phyloP scores from a whole-genome alignment of 208 protist genomes.

The Naegleria lovaniensis region DNA sequence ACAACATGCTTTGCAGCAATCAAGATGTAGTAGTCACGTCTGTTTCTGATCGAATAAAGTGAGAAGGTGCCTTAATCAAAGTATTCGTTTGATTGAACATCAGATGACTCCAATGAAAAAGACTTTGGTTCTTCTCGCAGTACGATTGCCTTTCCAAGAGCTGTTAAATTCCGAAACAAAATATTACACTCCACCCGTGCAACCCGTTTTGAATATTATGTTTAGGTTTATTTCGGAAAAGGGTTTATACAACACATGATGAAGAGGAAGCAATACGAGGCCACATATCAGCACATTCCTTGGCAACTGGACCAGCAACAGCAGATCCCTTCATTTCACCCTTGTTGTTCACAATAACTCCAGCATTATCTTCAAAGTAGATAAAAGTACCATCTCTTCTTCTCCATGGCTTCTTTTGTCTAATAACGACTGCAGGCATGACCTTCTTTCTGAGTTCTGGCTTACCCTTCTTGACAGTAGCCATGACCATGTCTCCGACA shows the following conservation, averaged over 20 bases:
- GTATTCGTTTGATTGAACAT: too few relatives aligned
- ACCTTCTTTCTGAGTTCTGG: constrained; percentile 99
- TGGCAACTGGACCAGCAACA: constrained; percentile 98
- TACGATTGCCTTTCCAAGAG: too few relatives aligned
- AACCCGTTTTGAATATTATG: too few relatives aligned
- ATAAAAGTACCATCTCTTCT: constrained; percentile 95
- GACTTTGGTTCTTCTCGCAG: too few relatives aligned
- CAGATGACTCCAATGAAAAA: too few relatives aligned
- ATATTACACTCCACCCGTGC: too few relatives aligned
- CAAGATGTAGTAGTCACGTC: too few relatives aligned
- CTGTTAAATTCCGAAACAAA: too few relatives aligned
- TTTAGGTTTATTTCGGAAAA: not conserved
- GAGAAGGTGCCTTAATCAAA: too few relatives aligned
- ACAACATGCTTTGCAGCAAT: too few relatives aligned
- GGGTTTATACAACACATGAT: constrained; percentile 85
- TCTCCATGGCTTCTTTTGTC: constrained; percentile 98
- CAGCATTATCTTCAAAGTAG: constrained; percentile 99
- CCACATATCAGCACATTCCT: constrained; percentile 99
- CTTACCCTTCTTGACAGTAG: constrained; percentile 99
- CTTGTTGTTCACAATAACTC: constrained; percentile 99
- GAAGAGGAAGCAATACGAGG: constrained; percentile 94
- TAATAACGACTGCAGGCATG: constrained; percentile 91
- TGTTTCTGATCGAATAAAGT: too few relatives aligned
- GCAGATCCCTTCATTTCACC: constrained; percentile 99
- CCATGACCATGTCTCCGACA: constrained; percentile 97